phyloP scores from a whole-genome alignment of 164 flowering plant species.

The Chimonanthus praecox region DNA sequence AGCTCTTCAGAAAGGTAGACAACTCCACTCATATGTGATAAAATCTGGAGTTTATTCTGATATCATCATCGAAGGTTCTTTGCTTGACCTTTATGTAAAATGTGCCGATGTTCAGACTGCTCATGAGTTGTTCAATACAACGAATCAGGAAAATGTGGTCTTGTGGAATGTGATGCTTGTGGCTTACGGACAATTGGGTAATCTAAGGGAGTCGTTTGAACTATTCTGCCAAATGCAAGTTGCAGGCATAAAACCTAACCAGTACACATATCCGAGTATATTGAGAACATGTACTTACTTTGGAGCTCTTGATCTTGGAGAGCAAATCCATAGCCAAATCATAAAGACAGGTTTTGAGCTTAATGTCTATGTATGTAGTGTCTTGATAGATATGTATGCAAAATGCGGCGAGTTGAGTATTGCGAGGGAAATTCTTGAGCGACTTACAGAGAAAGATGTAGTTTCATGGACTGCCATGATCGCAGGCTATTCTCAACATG shows the following conservation, averaged over 20 bases:
- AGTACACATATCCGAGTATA: constrained; percentile 30
- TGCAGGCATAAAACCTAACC: constrained; percentile 20
- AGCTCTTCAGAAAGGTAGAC: constrained; percentile 18
- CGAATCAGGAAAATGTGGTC: constrained; percentile 22
- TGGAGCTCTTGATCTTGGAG: constrained; percentile 30
- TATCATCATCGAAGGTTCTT: constrained; percentile 26
- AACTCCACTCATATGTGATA: constrained; percentile 20
- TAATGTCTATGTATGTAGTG: constrained; percentile 28
- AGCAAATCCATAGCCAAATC: constrained; percentile 26
- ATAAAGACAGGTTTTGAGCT: constrained; percentile 25
- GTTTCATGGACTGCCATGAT: constrained; percentile 35
- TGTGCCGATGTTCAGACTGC: constrained; percentile 21
- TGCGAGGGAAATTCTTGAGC: constrained; percentile 23
- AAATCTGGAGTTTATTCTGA: constrained; percentile 22
- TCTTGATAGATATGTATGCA: constrained; percentile 32
- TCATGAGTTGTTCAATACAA: constrained; percentile 17
- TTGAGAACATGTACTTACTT: constrained; percentile 26
- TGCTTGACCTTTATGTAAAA: constrained; percentile 27
- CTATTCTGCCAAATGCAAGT: constrained; percentile 24
- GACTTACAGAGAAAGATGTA: constrained; percentile 20
- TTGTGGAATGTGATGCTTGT: constrained; percentile 32
- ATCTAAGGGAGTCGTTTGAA: constrained; percentile 18
- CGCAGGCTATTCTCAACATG: constrained; percentile 26
- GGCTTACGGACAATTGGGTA: constrained; percentile 26
- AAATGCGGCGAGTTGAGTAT: constrained; percentile 21